A percentile compares a stretch with the other conserved stretches of the same genome.
These are phyloP conservation scores for Scutellaria baicalensis DNA, from an alignment of 257 asterid species.

Conservation along the genomic window DNA sequence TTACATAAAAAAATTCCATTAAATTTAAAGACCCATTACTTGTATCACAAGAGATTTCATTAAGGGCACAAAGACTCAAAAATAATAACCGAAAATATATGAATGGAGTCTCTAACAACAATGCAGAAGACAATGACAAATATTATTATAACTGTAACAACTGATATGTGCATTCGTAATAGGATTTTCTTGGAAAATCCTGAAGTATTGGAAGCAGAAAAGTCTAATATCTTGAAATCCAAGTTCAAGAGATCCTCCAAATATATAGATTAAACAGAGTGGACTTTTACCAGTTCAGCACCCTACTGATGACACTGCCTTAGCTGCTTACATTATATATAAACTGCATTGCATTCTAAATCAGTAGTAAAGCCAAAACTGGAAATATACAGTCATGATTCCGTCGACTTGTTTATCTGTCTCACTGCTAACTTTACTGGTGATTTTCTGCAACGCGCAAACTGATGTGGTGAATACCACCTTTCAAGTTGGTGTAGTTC, in stretches of 20 bases:
- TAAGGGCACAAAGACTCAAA: no score
- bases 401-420: neutral
- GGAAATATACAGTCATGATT: no score
- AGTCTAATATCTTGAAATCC: neutral
- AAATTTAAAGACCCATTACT: no score
- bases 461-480: neutral
- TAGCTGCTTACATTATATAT: neutral
- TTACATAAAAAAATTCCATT: no score
- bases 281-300: slow-evolving; percentile 19
- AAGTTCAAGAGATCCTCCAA: neutral
- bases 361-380: neutral
- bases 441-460: slow-evolving; percentile 20
- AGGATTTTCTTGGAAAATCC: neutral
- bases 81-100: no score
- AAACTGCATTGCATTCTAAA: neutral
- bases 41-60: no score
- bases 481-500: slow-evolving; percentile 22
- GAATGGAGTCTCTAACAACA: no score
- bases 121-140: no score
- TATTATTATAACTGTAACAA: no score
- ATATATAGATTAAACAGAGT: neutral
- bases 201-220: neutral
- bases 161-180: no score
- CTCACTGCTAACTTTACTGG: slow-evolving; percentile 1
- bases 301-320: neutral